Evolutionary conservation across 148 eudicot species (phyloP).

Genomic region (Dianthus caryophyllus): DNA sequence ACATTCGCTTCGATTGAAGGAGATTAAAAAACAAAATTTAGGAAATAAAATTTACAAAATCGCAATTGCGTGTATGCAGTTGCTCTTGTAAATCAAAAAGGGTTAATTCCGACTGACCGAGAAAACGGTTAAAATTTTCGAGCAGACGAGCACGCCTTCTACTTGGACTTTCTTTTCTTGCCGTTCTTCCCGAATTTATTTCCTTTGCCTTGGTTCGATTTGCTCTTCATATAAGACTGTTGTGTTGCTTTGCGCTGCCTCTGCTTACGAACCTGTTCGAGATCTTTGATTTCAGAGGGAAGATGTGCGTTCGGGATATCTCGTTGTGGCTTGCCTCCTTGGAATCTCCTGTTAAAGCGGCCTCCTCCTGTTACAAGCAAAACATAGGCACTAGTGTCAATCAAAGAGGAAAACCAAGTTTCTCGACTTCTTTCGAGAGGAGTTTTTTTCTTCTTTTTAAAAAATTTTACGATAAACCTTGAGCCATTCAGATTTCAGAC

Average conservation of each 20-base stretch:
- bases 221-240: conserved; percentile 51
- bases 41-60: no score
- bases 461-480: no score
- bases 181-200: conserved; percentile 57
- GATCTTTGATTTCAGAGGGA: conserved; percentile 75
- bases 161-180: conserved; percentile 34
- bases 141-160: not conserved
- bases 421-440: not conserved
- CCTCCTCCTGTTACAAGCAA: conserved; percentile 41
- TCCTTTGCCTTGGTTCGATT: conserved; percentile 51
- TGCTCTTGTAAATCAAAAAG: conserved; percentile 8
- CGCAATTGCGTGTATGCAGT: no score
- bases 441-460: no score
- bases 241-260: conserved; percentile 72
- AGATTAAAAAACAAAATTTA: no score
- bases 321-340: conserved; percentile 45
- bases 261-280: conserved; percentile 81
- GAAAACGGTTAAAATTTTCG: not conserved
- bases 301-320: conserved; percentile 76
- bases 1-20: no score
- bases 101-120: not conserved
- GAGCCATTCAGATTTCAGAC: no score
- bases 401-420: not conserved
- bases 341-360: conserved; percentile 44
- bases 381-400: not conserved